Conservation (phyloP, 371 early-diverging fungal genomes). For the Lichtheimia ramosa region DNA sequence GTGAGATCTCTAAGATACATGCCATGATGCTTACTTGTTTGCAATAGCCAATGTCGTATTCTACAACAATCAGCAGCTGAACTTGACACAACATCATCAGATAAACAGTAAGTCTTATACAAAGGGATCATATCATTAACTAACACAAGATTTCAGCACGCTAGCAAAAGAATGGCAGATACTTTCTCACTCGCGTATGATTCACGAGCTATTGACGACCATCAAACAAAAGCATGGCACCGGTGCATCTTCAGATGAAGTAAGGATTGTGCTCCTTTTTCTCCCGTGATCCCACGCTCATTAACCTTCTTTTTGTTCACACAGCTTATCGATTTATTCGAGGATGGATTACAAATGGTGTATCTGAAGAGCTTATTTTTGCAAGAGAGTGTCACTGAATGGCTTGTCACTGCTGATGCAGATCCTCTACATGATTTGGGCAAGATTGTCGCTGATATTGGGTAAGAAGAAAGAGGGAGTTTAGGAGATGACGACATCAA, state of each 20-base stretch:
- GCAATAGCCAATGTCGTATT: conserved; percentile 35
- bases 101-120: conserved; percentile 3
- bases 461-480: conserved; percentile 19
- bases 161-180: conserved; percentile 16
- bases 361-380: conserved; percentile 41
- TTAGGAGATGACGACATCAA: background rate
- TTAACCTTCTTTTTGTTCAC: too few relatives aligned
- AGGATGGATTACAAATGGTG: conserved; percentile 42
- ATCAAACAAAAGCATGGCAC: conserved; percentile 27
- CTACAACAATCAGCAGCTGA: conserved; percentile 20
- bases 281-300: background rate
- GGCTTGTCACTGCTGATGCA: conserved; percentile 13
- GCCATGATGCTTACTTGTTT: background rate
- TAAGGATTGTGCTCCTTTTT: conserved; percentile 1
- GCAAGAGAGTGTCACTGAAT: conserved; percentile 36
- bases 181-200: conserved; percentile 27
- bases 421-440: conserved; percentile 14
- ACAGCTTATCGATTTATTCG: conserved; percentile 26
- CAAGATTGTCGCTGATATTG: conserved; percentile 27
- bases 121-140: background rate
- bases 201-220: conserved; percentile 23
- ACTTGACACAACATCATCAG: conserved; percentile 11
- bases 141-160: background rate
- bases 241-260: conserved; percentile 30
- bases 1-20: conserved; percentile 1